Evolutionary conservation across 495 filamentous ascomycete genomes (phyloP).

Genomic region (Mytilinidion resinicola): DNA sequence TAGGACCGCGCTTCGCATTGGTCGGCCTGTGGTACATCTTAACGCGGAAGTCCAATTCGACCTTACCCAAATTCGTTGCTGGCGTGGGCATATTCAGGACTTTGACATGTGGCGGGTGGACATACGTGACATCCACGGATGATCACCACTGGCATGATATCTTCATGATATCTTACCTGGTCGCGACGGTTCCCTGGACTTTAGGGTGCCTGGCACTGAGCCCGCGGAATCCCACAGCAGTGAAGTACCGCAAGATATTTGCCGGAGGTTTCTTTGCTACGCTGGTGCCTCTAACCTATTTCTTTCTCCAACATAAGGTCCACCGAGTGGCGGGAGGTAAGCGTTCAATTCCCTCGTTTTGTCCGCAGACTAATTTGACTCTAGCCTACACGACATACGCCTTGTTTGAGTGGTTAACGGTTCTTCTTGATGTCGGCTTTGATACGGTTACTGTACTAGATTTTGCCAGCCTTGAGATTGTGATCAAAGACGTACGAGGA

Average conservation of each 20-base stretch:
- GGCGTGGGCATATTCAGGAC: constrained; percentile 79
- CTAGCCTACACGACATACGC: constrained; percentile 96
- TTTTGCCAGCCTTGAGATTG: constrained; percentile 83
- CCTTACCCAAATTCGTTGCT: constrained; percentile 75
- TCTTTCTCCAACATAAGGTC: constrained; percentile 98
- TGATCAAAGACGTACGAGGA: constrained; percentile 83
- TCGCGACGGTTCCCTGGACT: constrained; percentile 94
- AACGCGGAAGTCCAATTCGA: constrained; percentile 65
- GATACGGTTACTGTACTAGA: constrained; percentile 96
- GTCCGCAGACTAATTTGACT: constrained; percentile 4
- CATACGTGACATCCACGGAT: constrained; percentile 96
- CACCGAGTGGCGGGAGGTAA: constrained; percentile 90
- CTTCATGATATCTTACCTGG: constrained; percentile 97
- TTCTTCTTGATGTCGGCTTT: constrained; percentile 92
- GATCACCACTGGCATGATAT: constrained; percentile 99
- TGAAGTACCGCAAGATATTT: constrained; percentile 84
- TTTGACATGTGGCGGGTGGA: constrained; percentile 95
- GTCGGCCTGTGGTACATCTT: constrained; percentile 91
- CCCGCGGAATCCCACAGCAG: constrained; percentile 73
- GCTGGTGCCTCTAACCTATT: constrained; percentile 86
- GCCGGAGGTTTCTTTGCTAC: constrained; percentile 85
- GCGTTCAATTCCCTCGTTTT: constrained; percentile 23
- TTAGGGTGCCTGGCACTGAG: constrained; percentile 83
- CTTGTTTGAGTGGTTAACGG: constrained; percentile 95
- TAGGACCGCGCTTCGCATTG: constrained; percentile 83